A percentile compares a stretch with the other conserved stretches of the same genome.
Evolutionary conservation across 1,284 basidiomycete species (phyloP).

Genomic region (Papiliotrema fonsecae): DNA sequence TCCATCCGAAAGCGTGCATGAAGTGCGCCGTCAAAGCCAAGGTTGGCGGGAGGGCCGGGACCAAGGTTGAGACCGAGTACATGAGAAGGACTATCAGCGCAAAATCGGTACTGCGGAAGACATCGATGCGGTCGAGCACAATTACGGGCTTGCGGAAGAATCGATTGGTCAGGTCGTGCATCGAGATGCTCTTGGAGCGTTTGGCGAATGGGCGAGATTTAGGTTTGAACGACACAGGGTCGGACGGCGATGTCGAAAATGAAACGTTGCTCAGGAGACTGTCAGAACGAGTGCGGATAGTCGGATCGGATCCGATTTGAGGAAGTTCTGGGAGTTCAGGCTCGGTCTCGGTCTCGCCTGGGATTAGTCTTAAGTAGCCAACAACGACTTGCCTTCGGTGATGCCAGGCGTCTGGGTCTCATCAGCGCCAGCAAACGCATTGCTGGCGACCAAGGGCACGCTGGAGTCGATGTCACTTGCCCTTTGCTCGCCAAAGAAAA

Average conservation of each 20-base stretch:
- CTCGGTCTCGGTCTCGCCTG: conserved; percentile 62
- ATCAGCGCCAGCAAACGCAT: conserved; percentile 1
- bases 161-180: conserved; percentile 83
- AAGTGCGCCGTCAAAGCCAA: conserved; percentile 64
- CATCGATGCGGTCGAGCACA: conserved; percentile 74
- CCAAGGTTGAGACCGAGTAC: conserved; percentile 54
- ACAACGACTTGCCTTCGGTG: conserved; percentile 59
- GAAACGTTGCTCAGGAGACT: conserved; percentile 18
- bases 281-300: conserved; percentile 27
- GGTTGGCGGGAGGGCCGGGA: conserved; percentile 43
- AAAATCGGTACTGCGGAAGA: conserved; percentile 69
- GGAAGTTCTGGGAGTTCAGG: conserved; percentile 40
- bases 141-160: conserved; percentile 89
- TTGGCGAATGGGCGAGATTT: conserved; percentile 2
- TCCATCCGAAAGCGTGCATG: conserved; percentile 78
- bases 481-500: conserved; percentile 41
- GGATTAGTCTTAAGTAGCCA: neutral
- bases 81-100: conserved; percentile 58
- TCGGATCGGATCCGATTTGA: conserved; percentile 9
- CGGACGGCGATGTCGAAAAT: conserved; percentile 8
- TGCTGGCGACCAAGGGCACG: neutral
- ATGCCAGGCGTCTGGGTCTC: conserved; percentile 55
- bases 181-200: conserved; percentile 52
- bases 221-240: neutral
- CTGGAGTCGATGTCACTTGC: neutral